Percentiles rank a stretch among this genome's conserved stretches.
These are phyloP conservation scores for Neurospora sublineolata DNA, from an alignment of 495 filamentous ascomycete genomes.

Conservation along the genomic window DNA sequence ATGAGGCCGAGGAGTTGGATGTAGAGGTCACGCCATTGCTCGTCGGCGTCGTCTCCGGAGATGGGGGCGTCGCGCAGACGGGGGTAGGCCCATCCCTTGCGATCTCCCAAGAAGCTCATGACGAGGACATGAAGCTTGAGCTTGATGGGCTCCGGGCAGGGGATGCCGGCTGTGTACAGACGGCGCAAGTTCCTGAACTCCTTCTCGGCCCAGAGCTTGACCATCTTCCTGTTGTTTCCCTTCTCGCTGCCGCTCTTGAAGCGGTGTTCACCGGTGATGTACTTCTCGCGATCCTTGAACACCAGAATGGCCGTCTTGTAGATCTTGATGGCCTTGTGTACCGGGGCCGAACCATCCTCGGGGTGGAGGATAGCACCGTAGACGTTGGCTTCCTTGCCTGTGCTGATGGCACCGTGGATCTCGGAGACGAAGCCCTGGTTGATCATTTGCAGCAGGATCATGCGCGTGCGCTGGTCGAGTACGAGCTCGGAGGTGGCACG, in stretches of 20 bases:
- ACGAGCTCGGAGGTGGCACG: conserved; percentile 90
- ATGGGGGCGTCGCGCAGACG: conserved; percentile 49
- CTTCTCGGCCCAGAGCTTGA: conserved; percentile 96
- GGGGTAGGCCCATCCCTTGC: conserved; percentile 74
- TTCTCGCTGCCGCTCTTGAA: conserved; percentile 71
- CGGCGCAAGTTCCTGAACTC: conserved; percentile 89
- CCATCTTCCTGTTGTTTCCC: conserved; percentile 85
- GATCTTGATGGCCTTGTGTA: conserved; percentile 77
- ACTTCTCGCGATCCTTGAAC: conserved; percentile 94
- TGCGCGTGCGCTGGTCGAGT: conserved; percentile 81
- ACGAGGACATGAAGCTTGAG: conserved; percentile 83
- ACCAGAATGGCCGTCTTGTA: conserved; percentile 95
- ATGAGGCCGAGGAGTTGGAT: conserved; percentile 76
- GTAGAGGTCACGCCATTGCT: conserved; percentile 70
- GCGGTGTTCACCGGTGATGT: conserved; percentile 84
- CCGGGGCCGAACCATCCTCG: conserved; percentile 20
- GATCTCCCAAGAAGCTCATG: conserved; percentile 86
- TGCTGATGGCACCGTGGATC: conserved; percentile 84
- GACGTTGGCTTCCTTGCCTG: conserved; percentile 96
- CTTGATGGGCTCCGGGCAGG: conserved; percentile 78
- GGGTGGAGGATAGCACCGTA: conserved; percentile 51
- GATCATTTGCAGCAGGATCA: conserved; percentile 92
- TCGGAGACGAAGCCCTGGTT: conserved; percentile 72
- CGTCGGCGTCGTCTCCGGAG: conserved; percentile 45
- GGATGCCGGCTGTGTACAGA: conserved; percentile 70